Evolutionary conservation across 2,329 filamentous ascomycete species (phyloP), one percentile per base, ranked within the genome.

Genomic region (Arthrinium puccinioides): DNA sequence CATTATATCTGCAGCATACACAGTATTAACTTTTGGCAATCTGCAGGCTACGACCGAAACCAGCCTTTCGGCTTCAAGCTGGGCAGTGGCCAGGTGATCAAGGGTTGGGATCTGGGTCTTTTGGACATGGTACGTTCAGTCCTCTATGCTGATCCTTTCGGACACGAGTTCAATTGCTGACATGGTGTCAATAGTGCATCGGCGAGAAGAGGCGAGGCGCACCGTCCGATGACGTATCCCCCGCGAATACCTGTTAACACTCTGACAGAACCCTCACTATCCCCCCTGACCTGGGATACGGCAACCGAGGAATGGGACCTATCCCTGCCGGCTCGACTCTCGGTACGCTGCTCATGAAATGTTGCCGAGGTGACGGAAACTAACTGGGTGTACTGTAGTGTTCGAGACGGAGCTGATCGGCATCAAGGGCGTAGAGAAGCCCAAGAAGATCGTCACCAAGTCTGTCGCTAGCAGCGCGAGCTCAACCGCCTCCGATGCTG

Each of bases 331-430:
- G 80, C 21, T 79, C 84, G 49, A 94, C 87, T 40, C 64, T 97
- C 54, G 70, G 82, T 85, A 71, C 30, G 72, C 50, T 23, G 4
- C n/a, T n/a, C n/a, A n/a, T n/a, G n/a, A n/a, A n/a, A n/a, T n/a
- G n/a, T n/a, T n/a, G n/a, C n/a, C n/a, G n/a, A n/a, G n/a, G n/a
- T n/a, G n/a, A n/a, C n/a, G n/a, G n/a, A n/a, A n/a, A 20, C 30
- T 14, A 6, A 9, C 16, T 20, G n/a, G n/a, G n/a, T n/a, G n/a
- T n/a, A n/a, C n/a, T n/a, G 31, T 51, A 84, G 79, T 97, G 37
- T 96, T 97, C 57, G 87, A 94, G 69, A 95, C 89, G 31, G 87
- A 95, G 65, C 69, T 97, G 48, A 70, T 96, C 52, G 82, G 75
- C 39, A 96, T 97, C 55, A 70, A 80, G 13, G 88, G 88, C 21